Evolutionary conservation across 108 stramenopile genomes (phyloP), one percentile per base, ranked within the genome.

Genomic region (Stephanodiscus minutulus): DNA sequence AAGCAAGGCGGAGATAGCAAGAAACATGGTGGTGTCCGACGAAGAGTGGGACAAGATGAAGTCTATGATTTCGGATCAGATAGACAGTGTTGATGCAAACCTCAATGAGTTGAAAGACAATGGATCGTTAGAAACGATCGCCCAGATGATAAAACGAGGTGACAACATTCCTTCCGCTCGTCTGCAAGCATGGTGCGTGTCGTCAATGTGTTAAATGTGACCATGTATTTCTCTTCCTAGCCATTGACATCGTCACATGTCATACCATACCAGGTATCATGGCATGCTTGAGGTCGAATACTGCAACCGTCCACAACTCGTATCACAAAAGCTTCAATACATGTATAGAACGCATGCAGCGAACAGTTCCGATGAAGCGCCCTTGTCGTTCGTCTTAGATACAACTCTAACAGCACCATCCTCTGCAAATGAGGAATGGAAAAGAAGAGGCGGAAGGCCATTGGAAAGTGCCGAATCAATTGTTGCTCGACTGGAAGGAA

Each of bases 41-140:
- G 68, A 63, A 5, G 76, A 77, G n/a, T 77, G 76, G 76, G 61
- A 66, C 21, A 61, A 63, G 0, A 77, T 77, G 76, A 77, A 77
- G 46, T 18, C 33, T 15, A 64, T 77, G 76, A 74, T 74, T 1
- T 64, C 74, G 11, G 72, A 73, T 39, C 72, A 73, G 27, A 52
- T 77, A 33, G 76, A 77, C 52, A 64, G 36, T 29, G 61, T 77
- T 25, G 63, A 60, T 20, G 28, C 65, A 11, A 77, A 57, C 22
- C 61, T 77, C 5, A 55, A 69, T 13, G 67, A 63, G 20, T 61
- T 77, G 12, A 37, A 55, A 15, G 54, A 56, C 46, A 47, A 61
- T 36, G 68, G 76, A 17, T 64, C 67, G 3, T 33, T 77, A 5
- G 68, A 77, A 64, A 57, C 53, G 29, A 77, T 77, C 48, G 76